phyloP scores from a whole-genome alignment of 768 basidiomycete species.

The Boletales sp. region DNA sequence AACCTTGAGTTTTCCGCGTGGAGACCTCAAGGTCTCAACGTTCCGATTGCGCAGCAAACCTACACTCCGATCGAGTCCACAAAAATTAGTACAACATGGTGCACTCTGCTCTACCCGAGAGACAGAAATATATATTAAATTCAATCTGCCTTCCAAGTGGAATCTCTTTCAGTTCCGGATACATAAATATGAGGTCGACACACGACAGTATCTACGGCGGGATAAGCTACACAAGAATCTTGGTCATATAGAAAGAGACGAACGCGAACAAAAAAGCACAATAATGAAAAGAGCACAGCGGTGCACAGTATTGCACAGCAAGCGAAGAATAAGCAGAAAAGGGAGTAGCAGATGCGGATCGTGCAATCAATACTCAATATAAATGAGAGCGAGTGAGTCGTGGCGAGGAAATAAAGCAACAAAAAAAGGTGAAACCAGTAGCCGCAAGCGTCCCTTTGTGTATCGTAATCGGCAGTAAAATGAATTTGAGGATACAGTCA shows the following conservation, averaged over 20 bases:
- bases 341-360: conserved; percentile 5
- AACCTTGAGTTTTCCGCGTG: no score
- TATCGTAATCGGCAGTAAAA: conserved; percentile 23
- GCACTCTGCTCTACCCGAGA: background rate
- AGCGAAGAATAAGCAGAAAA: background rate
- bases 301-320: background rate
- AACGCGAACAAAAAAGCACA: background rate
- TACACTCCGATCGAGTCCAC: no score
- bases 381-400: conserved; percentile 12
- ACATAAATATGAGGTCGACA: conserved; percentile 27
- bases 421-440: conserved; percentile 16
- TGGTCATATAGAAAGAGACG: no score
- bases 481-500: conserved; percentile 14
- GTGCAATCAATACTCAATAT: conserved; percentile 26
- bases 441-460: conserved; percentile 28
- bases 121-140: conserved; percentile 14
- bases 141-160: conserved; percentile 3
- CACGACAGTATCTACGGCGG: conserved; percentile 25
- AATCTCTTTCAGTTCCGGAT: conserved; percentile 15
- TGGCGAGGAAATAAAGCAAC: conserved; percentile 3
- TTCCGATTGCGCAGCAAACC: no score
- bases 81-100: no score
- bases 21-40: no score
- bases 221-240: conserved; percentile 29
- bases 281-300: conserved; percentile 12